Percentiles rank a stretch among this genome's conserved stretches.
These are phyloP conservation scores for Actinomucor elegans DNA, from an alignment of 371 early-diverging fungal species.

Conservation along the genomic window DNA sequence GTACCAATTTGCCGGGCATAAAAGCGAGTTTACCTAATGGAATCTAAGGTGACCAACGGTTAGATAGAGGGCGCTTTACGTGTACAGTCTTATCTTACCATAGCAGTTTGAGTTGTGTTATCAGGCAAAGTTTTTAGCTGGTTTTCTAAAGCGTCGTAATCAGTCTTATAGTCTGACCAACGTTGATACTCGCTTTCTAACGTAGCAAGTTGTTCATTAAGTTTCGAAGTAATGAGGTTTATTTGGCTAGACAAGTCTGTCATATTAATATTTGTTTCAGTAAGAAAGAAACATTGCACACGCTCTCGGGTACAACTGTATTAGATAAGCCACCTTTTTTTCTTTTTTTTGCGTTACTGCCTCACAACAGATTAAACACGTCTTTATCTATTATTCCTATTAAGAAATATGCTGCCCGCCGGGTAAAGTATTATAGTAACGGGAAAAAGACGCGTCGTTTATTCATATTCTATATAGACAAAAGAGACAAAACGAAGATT, in stretches of 20 bases:
- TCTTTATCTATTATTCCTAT: too few species aligned
- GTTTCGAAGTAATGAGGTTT: slow-evolving; percentile 9
- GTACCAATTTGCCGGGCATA: slow-evolving; percentile 84
- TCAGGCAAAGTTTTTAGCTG: slow-evolving; percentile 54
- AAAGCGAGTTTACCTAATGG: slow-evolving; percentile 86
- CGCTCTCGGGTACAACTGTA: too few species aligned
- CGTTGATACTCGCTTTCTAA: slow-evolving; percentile 23
- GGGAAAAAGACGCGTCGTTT: not conserved
- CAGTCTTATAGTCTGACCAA: slow-evolving; percentile 44
- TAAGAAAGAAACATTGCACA: not conserved
- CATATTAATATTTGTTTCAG: not conserved
- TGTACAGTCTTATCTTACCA: slow-evolving; percentile 51
- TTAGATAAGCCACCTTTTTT: not conserved
- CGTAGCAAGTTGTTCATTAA: slow-evolving; percentile 9
- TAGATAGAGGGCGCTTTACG: not conserved
- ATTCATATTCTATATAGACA: slow-evolving; percentile 3
- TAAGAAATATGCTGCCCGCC: slow-evolving; percentile 10
- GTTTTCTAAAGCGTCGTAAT: slow-evolving; percentile 56
- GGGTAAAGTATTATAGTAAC: slow-evolving; percentile 5
- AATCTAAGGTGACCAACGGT: slow-evolving; percentile 42
- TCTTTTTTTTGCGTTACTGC: slow-evolving; percentile 2
- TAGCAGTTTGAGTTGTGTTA: slow-evolving; percentile 50
- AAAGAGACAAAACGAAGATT: slow-evolving; percentile 20
- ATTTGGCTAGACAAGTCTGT: slow-evolving; percentile 16
- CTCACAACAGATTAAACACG: too few species aligned